Evolutionary conservation across 2,329 filamentous ascomycete species (phyloP).

Genomic region (Claviceps sp.): DNA sequence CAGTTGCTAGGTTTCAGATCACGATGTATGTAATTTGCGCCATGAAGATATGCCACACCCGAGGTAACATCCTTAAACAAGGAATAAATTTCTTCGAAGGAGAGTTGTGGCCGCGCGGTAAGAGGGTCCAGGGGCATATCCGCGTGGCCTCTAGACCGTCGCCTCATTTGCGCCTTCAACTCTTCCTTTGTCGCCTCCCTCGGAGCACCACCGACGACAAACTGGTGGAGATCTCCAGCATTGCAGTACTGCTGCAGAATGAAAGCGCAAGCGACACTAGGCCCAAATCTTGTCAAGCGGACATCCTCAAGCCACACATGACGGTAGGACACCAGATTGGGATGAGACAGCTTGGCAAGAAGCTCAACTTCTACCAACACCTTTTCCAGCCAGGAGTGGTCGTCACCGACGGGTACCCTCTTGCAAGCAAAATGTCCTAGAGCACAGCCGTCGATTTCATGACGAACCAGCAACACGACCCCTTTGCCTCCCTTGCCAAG

Average conservation of each 20-base stretch:
- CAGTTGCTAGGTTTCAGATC: constrained; percentile 96
- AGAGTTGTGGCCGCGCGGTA: constrained; percentile 29
- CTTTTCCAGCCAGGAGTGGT: constrained; percentile 92
- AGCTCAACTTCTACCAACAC: constrained; percentile 86
- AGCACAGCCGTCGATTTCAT: constrained; percentile 78
- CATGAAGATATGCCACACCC: constrained; percentile 78
- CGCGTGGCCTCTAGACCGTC: constrained; percentile 63
- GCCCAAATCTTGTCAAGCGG: constrained; percentile 72
- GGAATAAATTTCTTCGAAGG: constrained; percentile 89
- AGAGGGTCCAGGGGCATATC: constrained; percentile 45
- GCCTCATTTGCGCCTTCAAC: constrained; percentile 74
- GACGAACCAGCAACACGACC: constrained; percentile 84
- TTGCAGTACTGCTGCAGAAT: constrained; percentile 98
- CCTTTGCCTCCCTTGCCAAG: constrained; percentile 87
- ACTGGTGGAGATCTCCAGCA: constrained; percentile 75
- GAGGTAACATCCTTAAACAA: constrained; percentile 94
- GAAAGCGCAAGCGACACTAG: constrained; percentile 86
- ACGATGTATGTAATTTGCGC: constrained; percentile 85
- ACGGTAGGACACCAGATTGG: constrained; percentile 90
- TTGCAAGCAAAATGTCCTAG: constrained; percentile 94
- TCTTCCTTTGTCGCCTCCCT: constrained; percentile 63
- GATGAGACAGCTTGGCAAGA: constrained; percentile 80
- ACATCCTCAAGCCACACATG: constrained; percentile 95
- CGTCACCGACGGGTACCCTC: constrained; percentile 85
- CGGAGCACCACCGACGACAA: constrained; percentile 58